Evolutionary conservation across 345 rosid genomes (phyloP), one percentile per base, ranked within the genome.

Genomic region (Nasturtium officinale): DNA sequence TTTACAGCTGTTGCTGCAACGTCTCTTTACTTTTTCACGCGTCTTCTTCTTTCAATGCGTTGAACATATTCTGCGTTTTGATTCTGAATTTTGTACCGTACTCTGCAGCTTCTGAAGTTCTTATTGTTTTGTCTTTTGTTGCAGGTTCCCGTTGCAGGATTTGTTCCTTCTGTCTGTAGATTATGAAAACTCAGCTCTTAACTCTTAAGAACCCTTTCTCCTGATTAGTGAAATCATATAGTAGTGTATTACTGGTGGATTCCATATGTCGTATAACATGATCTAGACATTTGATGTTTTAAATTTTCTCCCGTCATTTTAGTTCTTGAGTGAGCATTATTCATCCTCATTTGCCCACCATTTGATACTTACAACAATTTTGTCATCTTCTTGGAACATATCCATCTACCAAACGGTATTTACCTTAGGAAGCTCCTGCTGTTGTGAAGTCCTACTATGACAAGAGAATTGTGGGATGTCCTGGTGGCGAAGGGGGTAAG

Each of bases 401-500:
- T 21, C 7, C 3, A 21, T 60, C 13, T 45, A 40, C 38, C 58
- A 68, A 23, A 53, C 29, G 35, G 30, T 7, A 21, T 42, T 23
- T 63, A 29, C 46, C 11, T 43, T 30, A 87, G 89, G 85, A 82
- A 79, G 71, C 78, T 35, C 89, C 87, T 3, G 87, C 86, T 48
- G 48, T 87, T 30, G 76, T 87, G 9, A 81, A 83, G 69, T 85
- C 89, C 17, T 78, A 79, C 65, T 79, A 76, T 23, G 87, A 83
- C 73, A 85, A 78, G 83, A 81, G 89, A 76, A 82, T 87, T 71
- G 85, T 83, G 54, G 89, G 91, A 69, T 82, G 89, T 48, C 89
- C 91, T 40, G 91, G 91, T 45, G 89, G 80, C 59, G 86, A 83
- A 77, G 91, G 85, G 75, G 89, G 91, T 79, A 65, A 58, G 82